Evolutionary conservation across 2,329 filamentous ascomycete genomes (phyloP), one percentile per base, ranked within the genome.

Genomic region (Hymenoscyphus occultus): DNA sequence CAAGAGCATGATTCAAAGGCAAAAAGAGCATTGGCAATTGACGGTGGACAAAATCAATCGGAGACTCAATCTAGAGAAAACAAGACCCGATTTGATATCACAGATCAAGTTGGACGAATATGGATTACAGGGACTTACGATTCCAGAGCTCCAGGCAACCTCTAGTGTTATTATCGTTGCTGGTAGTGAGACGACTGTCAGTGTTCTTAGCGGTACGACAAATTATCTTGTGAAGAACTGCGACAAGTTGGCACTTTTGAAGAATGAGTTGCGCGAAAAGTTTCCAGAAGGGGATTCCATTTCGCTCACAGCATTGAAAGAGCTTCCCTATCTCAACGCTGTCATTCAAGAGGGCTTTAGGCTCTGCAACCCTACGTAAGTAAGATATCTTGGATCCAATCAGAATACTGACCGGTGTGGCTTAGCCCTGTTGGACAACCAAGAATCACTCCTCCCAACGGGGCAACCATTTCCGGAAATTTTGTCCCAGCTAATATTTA

Each of bases 211-310:
- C 14, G 67, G 66, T 5, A 58, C 64, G n/a, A 65, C 60, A 14
- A 66, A 65, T 32, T 56, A 65, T 54, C 70, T 80, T 3, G 61
- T 72, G 0, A 73, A 59, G 6, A 76, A 78, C 42, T 77, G 76
- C 0, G 63, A 69, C 2, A 73, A 76, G 0, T 68, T 80, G 59
- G 67, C 72, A 0, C 67, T 66, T 0, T 66, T 78, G 5, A 56
- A 72, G 66, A 76, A 73, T 0, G 82, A 71, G 39, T 58, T 81
- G 16, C 71, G 69, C 1, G 32, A 73, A 0, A 80, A 82, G 68
- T 82, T 82, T 63, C 60, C 65, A 0, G 67, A 60, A 0, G 72
- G 77, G 40, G 71, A 73, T 0, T 77, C 81, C 2, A 82, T 83
- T 56, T 76, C 71, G 28, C 62, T 79, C 7, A 64, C 65, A 13